Base-by-base conservation (phyloP, 2,329 filamentous ascomycete genomes). In the Penicillium sp. region DNA sequence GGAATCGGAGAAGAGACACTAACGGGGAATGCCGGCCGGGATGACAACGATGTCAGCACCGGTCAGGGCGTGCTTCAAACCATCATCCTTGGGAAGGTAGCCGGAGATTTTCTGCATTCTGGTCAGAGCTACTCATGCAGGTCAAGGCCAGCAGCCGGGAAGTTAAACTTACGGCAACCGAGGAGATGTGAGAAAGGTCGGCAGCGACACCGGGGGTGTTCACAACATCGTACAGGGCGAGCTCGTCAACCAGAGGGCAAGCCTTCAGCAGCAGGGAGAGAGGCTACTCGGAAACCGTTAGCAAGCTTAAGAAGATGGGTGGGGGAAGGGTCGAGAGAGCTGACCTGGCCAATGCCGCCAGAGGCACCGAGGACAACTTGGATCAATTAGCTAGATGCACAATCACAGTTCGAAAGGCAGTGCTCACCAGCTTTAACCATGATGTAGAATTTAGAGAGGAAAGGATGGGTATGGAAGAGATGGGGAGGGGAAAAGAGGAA, bases 161-260 rank as follows among this genome's bases (percentile, higher is more conserved):
- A 13, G 4, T 6, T 20, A 32, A 28, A 85, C 88, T 58, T 80
- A 86, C 83, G 60, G 93, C 92, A 63, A 82, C 81, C 55, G 90
- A 89, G 53, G 92, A 95, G 76, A 98, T 97, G 81, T 98, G 93
- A 54, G 91, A 96, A 53, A 98, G 84, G 73, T 98, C 93, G 67
- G 92, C 85, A 59, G 91, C 89, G 69, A 98, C 93, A 75, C 93
- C 93, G 64, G 90, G 91, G 44, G 90, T 95, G 82, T 97, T 96
- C 75, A 97, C 92, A 61, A 98, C 91, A 95, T 98, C 93, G 81
- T 96, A 98, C 65, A 98, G 88, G 54, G 90, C 81, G 66, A 98
- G 88, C 79, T 97, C 89, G 67, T 92, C 87, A 66, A 98, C 81
- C 68, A 89, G 83, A 59, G 90, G 87, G 69, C 81, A 88, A 61